Evolutionary conservation across 2,329 filamentous ascomycete species (phyloP), one percentile per base, ranked within the genome.

Genomic region (Fusarium torulosum): DNA sequence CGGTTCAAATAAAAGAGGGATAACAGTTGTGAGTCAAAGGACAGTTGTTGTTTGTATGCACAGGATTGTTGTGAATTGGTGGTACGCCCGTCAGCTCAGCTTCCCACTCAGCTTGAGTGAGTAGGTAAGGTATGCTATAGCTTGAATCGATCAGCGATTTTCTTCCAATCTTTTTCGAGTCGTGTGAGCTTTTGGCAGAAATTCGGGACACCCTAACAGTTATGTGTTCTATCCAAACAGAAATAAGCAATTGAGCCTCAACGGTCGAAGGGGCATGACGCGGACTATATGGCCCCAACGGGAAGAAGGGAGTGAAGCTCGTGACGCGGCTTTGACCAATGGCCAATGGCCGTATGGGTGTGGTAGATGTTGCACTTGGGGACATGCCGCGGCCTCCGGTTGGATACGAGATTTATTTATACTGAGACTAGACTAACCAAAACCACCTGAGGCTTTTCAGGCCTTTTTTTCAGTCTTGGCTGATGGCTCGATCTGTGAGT

Each of bases 291-390:
- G 55, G 29, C 65, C 49, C 54, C 62, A 42, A 63, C 43, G 40
- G 46, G 54, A 54, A 29, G 53, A 54, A 46, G 42, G 57, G 55
- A 33, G 44, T 56, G 46, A 70, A 63, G 66, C 66, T 54, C 58
- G 66, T 69, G 66, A 69, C 66, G 66, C 66, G 66, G 66, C 53
- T 50, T 53, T 25, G 53, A 27, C 66, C 66, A 69, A 69, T 69
- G 47, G 27, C 21, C 40, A n/a, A 35, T 35, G 33, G 6, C 15
- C n/a, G 61, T 9, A 29, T 47, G n/a, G 40, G 43, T 66, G 59
- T 65, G 53, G 59, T 54, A 52, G 58, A 53, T 60, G 63, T 66
- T 61, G 62, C 53, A 63, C 67, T 62, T 66, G 44, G 64, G 41
- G 27, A 19, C 33, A 52, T 46, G 66, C 66, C 66, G 66, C 69